These are phyloP conservation scores for Aspergillus latus DNA, from an alignment of 2,329 filamentous ascomycete species.

Conservation along the genomic window DNA sequence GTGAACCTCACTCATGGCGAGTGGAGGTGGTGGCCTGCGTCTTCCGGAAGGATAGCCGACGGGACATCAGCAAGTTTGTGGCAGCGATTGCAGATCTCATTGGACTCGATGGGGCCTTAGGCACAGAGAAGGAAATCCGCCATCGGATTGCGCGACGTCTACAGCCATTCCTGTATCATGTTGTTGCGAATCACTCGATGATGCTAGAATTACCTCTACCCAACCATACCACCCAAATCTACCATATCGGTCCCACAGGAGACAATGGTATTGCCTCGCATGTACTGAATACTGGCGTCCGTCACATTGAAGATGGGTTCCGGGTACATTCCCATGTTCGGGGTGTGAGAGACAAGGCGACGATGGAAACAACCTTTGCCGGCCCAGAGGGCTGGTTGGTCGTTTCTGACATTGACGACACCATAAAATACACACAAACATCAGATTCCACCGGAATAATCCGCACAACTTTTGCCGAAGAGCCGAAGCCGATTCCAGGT, in stretches of 20 bases:
- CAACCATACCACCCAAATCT: slow-evolving; percentile 35
- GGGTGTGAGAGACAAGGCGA: slow-evolving; percentile 41
- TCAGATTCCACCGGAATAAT: slow-evolving; percentile 78
- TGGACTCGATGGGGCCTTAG: slow-evolving; percentile 61
- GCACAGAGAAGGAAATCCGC: slow-evolving; percentile 53
- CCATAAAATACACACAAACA: slow-evolving; percentile 88
- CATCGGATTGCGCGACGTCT: slow-evolving; percentile 59
- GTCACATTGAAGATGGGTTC: slow-evolving; percentile 49
- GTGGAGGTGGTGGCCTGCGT: slow-evolving; percentile 81
- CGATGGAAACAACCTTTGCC: slow-evolving; percentile 72
- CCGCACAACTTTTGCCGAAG: slow-evolving; percentile 76
- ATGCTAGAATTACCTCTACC: slow-evolving; percentile 62
- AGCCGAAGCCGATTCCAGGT: slow-evolving; percentile 67
- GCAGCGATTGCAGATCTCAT: slow-evolving; percentile 68
- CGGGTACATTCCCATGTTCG: slow-evolving; percentile 42
- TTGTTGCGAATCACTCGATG: slow-evolving; percentile 69
- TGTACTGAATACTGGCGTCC: slow-evolving; percentile 53
- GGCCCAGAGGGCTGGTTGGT: slow-evolving; percentile 78
- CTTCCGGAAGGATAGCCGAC: slow-evolving; percentile 70
- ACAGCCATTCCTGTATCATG: slow-evolving; percentile 72
- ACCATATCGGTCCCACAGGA: slow-evolving; percentile 68
- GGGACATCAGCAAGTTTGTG: slow-evolving; percentile 66
- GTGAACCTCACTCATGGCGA: slow-evolving; percentile 59
- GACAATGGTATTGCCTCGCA: slow-evolving; percentile 71
- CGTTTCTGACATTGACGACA: slow-evolving; percentile 90